Evolutionary conservation across 139 green algal genomes (phyloP).

Genomic region (Marvania coccoides): DNA sequence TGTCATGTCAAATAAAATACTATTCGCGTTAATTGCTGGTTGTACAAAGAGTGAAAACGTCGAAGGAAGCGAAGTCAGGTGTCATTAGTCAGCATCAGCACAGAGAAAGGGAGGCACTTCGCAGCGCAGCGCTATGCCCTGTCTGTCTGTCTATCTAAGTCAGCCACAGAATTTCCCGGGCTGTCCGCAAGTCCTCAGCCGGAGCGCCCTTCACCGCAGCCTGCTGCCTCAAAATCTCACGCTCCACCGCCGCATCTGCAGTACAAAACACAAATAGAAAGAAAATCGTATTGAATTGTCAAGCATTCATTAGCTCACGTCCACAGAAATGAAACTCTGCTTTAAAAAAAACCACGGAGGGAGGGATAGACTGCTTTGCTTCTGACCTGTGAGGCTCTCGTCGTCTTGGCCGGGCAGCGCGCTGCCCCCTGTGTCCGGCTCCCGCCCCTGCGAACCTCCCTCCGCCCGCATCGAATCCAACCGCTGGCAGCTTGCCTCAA

Average conservation of each 20-base stretch:
- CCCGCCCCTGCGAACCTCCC: not conserved
- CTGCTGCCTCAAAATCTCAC: slow-evolving; percentile 10
- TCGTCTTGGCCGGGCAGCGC: too few species aligned
- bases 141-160: too few species aligned
- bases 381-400: not conserved
- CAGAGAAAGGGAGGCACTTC: too few species aligned
- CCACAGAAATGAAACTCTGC: not conserved
- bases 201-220: slow-evolving; percentile 3
- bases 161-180: too few species aligned
- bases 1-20: too few species aligned
- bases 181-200: slow-evolving; percentile 10
- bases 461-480: not conserved
- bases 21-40: too few species aligned
- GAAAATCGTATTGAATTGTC: not conserved
- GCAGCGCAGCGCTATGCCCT: too few species aligned
- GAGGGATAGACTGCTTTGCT: not conserved
- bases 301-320: too few species aligned
- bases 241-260: slow-evolving; percentile 17
- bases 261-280: not conserved
- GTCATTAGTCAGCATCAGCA: too few species aligned
- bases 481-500: not conserved
- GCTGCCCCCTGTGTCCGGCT: not conserved
- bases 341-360: not conserved
- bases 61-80: too few species aligned
- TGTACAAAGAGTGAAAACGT: too few species aligned